phyloP scores from a whole-genome alignment of 1,284 basidiomycete genomes.

The Ceratobasidium sp. region DNA sequence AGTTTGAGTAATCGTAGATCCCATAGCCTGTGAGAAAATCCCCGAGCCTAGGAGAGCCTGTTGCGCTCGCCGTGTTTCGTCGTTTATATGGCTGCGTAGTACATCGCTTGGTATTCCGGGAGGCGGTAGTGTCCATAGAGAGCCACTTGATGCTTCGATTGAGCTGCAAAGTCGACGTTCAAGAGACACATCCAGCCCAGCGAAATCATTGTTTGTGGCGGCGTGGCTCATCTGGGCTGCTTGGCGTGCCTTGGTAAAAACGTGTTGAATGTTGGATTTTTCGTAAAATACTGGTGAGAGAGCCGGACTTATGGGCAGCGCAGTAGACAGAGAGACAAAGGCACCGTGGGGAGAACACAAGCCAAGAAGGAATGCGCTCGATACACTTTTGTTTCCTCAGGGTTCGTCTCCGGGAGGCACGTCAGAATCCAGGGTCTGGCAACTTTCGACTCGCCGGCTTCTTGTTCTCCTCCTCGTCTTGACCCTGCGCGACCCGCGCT shows the following conservation, averaged over 20 bases:
- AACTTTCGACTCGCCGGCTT: neutral
- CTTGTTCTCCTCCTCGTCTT: neutral
- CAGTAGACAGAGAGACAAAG: too few species aligned
- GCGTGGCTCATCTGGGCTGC: neutral
- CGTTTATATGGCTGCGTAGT: slow-evolving; percentile 26
- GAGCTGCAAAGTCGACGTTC: slow-evolving; percentile 27
- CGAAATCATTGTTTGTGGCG: neutral
- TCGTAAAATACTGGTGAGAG: too few species aligned
- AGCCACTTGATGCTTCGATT: slow-evolving; percentile 15
- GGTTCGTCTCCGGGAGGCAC: too few species aligned
- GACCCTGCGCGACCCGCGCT: neutral
- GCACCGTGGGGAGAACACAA: neutral
- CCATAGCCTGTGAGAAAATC: slow-evolving; percentile 22
- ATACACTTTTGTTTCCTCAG: neutral
- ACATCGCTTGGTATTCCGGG: slow-evolving; percentile 10
- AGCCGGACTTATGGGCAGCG: too few species aligned
- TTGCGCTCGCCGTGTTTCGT: slow-evolving; percentile 2
- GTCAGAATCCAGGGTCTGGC: neutral
- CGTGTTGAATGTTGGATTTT: too few species aligned
- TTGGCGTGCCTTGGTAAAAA: too few species aligned
- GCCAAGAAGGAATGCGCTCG: neutral
- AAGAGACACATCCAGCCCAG: slow-evolving; percentile 13
- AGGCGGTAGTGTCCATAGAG: slow-evolving; percentile 22
- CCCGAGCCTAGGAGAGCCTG: slow-evolving; percentile 2
- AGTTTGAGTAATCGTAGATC: slow-evolving; percentile 6